Base-by-base conservation (phyloP, 129 eudicot genomes). In the Ambrosia artemisiifolia region DNA sequence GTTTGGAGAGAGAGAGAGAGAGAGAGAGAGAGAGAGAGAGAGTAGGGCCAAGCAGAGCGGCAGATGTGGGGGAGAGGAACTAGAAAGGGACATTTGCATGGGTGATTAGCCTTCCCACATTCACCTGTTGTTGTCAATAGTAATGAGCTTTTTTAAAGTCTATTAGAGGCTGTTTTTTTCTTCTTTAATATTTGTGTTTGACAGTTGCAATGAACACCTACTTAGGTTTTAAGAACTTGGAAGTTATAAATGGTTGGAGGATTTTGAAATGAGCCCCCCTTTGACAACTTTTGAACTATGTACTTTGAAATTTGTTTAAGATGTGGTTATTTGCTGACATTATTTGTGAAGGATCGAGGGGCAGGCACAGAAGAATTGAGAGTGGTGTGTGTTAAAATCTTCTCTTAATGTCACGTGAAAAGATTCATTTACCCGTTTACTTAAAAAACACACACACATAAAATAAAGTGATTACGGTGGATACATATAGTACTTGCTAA, bases 21-120 rank as follows among this genome's bases (percentile, higher is more conserved):
- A 64, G 69, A 65, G 51, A 64, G 69, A 64, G 51, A 64, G 51
- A 10, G 73, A 57, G 68, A 42, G 82, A 73, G 75, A 60, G 71
- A 17, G 77, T 42, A 50, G 64, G 60, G 61, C 64, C 34, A 35
- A 3, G 84, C 72, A 87, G 80, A 82, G 87, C 89, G 95, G 97
- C 91, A 91, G 97, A 88, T 86, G 90, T 88, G 97, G 97, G 73
- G 90, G 91, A 75, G 73, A 77, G 82, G 82, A 82, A 56, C 43
- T 48, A 80, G 95, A 91, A 82, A 87, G 78, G 85, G 97, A 91
- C 96, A 72, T 79, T 35, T 90, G 95, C 91, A 85, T 90, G 94
- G 84, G 82, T 70, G 80, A 80, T 82, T 86, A 85, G 80, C 88
- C 76, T 81, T 88, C 74, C 79, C 84, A 76, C 89, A 85, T 88